A percentile compares a stretch with the other conserved stretches of the same genome.
Evolutionary conservation across 257 asterid species (phyloP).

Genomic region (Linaria vulgaris): DNA sequence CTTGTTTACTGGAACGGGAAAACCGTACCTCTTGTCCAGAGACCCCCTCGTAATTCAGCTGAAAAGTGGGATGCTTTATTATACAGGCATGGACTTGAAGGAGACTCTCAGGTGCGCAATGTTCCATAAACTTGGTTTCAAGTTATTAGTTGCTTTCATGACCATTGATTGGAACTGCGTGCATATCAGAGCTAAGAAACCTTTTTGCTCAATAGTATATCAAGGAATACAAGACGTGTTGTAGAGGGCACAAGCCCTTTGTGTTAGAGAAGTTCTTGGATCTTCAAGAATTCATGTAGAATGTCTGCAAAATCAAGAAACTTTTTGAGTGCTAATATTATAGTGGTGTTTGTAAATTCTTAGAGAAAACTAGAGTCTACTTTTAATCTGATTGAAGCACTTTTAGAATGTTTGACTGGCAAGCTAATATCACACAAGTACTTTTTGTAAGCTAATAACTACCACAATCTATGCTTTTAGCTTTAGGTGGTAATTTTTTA

Average conservation of each 20-base stretch:
- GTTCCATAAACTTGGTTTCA: not conserved
- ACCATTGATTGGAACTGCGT: not conserved
- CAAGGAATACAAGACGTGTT: not conserved
- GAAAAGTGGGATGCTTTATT: conserved; percentile 98
- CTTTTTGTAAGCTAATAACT: too few relatives aligned
- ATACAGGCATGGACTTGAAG: conserved; percentile 84
- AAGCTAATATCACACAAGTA: too few relatives aligned
- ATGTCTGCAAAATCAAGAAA: not conserved
- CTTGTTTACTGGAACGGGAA: conserved; percentile 66
- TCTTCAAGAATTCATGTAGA: conserved; percentile 8
- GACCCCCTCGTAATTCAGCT: conserved; percentile 83
- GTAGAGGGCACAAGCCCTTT: not conserved
- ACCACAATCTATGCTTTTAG: too few relatives aligned
- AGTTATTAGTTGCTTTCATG: not conserved
- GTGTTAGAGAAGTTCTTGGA: not conserved
- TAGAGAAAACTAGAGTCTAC: too few relatives aligned
- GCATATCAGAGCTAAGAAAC: not conserved
- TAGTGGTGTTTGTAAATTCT: too few relatives aligned
- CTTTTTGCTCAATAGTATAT: not conserved
- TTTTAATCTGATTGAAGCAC: too few relatives aligned
- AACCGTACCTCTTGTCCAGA: conserved; percentile 78
- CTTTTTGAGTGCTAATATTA: not conserved
- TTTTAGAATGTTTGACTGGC: too few relatives aligned
- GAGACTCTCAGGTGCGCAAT: conserved; percentile 72
- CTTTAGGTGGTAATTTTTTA: too few relatives aligned